Percentiles rank a stretch among this genome's conserved stretches.
Conservation (phyloP, 768 basidiomycete species). For the Boletus subcaerulescens region DNA sequence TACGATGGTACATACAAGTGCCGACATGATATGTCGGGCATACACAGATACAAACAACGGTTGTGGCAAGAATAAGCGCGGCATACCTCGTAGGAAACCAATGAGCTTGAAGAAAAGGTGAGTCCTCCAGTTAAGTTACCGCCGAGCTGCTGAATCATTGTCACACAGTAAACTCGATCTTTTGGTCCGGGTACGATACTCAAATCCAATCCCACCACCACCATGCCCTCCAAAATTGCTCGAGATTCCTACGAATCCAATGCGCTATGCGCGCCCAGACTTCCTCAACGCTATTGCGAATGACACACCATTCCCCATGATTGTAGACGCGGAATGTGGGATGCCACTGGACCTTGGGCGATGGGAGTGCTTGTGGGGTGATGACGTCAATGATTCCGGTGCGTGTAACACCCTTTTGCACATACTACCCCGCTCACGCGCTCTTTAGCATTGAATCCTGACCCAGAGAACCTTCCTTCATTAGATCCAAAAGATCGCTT, state of each 20-base stretch:
- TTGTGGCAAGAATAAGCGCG: neutral
- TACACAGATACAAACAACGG: conserved; percentile 11
- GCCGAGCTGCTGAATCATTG: neutral
- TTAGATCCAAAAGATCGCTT: conserved; percentile 76
- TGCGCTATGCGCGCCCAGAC: conserved; percentile 83
- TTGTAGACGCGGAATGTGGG: conserved; percentile 94
- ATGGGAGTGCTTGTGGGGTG: conserved; percentile 83
- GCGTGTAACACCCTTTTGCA: conserved; percentile 19
- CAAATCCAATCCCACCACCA: conserved; percentile 91
- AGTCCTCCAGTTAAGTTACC: neutral
- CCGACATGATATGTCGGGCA: too few relatives aligned
- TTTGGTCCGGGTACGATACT: conserved; percentile 88
- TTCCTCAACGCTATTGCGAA: conserved; percentile 79
- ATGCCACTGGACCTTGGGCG: conserved; percentile 91
- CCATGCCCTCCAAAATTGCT: conserved; percentile 97
- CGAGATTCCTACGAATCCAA: conserved; percentile 85
- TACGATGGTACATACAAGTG: too few relatives aligned
- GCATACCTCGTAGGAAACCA: neutral
- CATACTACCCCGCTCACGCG: neutral
- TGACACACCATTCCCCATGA: conserved; percentile 87
- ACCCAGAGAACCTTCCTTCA: conserved; percentile 50
- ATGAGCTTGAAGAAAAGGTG: conserved; percentile 63
- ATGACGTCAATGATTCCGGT: conserved; percentile 71
- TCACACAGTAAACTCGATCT: conserved; percentile 77
- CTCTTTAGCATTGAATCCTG: conserved; percentile 59